Base-by-base conservation (phyloP, 305 asterid genomes). In the Fraxinus nigra region DNA sequence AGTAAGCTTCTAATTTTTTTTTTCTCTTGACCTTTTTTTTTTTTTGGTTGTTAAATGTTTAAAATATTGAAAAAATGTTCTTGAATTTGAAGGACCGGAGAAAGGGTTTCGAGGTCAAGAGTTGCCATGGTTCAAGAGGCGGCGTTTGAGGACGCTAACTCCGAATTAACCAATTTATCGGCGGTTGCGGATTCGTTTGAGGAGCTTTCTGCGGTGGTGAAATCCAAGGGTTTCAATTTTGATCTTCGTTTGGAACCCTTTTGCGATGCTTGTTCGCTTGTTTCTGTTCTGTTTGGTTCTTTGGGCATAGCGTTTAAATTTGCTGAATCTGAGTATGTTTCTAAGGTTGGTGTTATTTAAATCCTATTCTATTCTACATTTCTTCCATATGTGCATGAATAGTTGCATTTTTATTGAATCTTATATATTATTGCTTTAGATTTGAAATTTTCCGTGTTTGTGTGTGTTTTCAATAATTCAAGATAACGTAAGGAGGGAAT, bases 221-320 rank as follows among this genome's bases (percentile, higher is more conserved):
- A 90, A 78, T 80, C 90, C 0, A 86, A 86, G 59, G 91, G 91
- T 20, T 82, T 59, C 26, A 72, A 87, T 87, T 80, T 78, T 75
- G 92, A 91, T 86, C 91, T 96, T 13, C 89, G 86, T 87, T 88
- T 94, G 95, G 92, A 92, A 86, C 87, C 90, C 32, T 92, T 96
- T 80, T 96, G 98, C 84, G 91, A 92, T 67, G 94, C 98, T n/a
- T 93, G 97, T 83, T 92, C 99, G 43, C 94, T 86, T 46, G 98
- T 96, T 22, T 92, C 98, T 18, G 91, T 92, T 78, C 97, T 96
- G 76, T 94, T 96, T 76, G 95, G 97, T 46, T 91, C 92, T 85
- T 85, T 96, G 38, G 99, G 98, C 11, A 84, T 96, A 11, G 98
- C 99, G 30, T 96, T 96, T 75, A 96, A 91, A 84, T 96, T 96